phyloP scores from a whole-genome alignment of 1,284 basidiomycete species.

The Erythrobasidium hasegawianum region DNA sequence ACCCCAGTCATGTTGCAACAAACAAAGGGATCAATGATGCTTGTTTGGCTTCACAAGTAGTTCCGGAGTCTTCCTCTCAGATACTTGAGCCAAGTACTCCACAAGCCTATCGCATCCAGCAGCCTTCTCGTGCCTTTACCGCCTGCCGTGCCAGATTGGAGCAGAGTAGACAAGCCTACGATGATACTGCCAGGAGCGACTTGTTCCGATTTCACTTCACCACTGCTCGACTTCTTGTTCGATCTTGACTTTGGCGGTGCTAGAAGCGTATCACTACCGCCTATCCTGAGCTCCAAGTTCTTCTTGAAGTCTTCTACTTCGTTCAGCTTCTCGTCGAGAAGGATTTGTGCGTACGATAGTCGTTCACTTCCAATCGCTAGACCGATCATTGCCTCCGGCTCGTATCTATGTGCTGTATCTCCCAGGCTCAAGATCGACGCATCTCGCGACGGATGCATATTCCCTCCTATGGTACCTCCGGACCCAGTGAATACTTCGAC shows the following conservation, averaged over 20 bases:
- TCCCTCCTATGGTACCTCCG: neutral
- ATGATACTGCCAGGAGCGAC: constrained; percentile 10
- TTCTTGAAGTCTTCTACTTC: constrained; percentile 28
- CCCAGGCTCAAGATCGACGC: neutral
- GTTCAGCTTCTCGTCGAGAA: constrained; percentile 27
- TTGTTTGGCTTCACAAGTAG: constrained; percentile 13
- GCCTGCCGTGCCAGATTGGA: constrained; percentile 1
- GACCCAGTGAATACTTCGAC: constrained; percentile 19
- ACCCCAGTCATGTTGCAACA: no score
- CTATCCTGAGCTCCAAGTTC: constrained; percentile 13
- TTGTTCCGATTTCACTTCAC: neutral
- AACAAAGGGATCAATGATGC: no score
- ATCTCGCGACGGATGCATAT: no score
- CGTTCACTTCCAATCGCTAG: constrained; percentile 24
- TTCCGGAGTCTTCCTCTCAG: constrained; percentile 12
- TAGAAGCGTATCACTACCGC: constrained; percentile 18
- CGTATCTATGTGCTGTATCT: neutral
- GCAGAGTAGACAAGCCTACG: constrained; percentile 7
- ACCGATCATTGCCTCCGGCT: constrained; percentile 7
- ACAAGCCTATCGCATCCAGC: constrained; percentile 15
- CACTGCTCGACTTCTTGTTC: neutral
- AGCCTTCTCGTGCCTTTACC: constrained; percentile 15
- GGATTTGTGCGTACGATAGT: constrained; percentile 24
- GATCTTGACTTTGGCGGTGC: neutral
- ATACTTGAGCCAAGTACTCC: constrained; percentile 23